These are phyloP conservation scores for Yamadazyma jaroonii DNA, from an alignment of 1,139 yeast genomes.

Conservation along the genomic window DNA sequence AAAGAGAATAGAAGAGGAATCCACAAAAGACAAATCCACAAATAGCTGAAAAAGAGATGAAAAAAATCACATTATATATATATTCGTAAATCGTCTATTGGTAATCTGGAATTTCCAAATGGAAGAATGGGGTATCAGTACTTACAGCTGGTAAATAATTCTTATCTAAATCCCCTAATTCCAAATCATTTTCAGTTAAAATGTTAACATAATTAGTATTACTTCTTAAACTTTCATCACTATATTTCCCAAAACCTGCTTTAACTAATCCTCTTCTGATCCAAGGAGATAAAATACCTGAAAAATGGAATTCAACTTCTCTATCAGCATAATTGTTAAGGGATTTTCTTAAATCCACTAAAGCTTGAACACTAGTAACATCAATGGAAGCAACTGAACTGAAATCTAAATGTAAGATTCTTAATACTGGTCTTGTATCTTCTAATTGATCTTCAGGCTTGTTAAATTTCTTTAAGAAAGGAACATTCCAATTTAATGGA, in stretches of 20 bases:
- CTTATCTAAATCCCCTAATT: constrained; percentile 25
- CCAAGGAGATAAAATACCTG: constrained; percentile 86
- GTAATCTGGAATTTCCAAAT: constrained; percentile 80
- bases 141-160: constrained; percentile 57
- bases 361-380: constrained; percentile 74
- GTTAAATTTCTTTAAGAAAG: constrained; percentile 23
- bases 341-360: constrained; percentile 74
- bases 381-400: constrained; percentile 74
- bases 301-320: constrained; percentile 86
- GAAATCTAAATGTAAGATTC: constrained; percentile 77
- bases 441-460: constrained; percentile 9
- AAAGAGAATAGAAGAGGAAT: too few species aligned
- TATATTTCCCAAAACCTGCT: constrained; percentile 75
- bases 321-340: constrained; percentile 73
- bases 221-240: constrained; percentile 40
- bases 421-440: constrained; percentile 63
- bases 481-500: constrained; percentile 44
- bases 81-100: constrained; percentile 15
- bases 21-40: background rate
- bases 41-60: background rate
- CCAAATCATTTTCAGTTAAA: constrained; percentile 36
- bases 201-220: constrained; percentile 41
- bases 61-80: background rate
- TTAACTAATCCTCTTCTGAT: constrained; percentile 70
- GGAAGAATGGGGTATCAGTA: constrained; percentile 83